Percentiles rank a stretch among this genome's conserved stretches.
These are phyloP conservation scores for Bacidia rubella DNA, from an alignment of 495 filamentous ascomycete species.

Conservation along the genomic window DNA sequence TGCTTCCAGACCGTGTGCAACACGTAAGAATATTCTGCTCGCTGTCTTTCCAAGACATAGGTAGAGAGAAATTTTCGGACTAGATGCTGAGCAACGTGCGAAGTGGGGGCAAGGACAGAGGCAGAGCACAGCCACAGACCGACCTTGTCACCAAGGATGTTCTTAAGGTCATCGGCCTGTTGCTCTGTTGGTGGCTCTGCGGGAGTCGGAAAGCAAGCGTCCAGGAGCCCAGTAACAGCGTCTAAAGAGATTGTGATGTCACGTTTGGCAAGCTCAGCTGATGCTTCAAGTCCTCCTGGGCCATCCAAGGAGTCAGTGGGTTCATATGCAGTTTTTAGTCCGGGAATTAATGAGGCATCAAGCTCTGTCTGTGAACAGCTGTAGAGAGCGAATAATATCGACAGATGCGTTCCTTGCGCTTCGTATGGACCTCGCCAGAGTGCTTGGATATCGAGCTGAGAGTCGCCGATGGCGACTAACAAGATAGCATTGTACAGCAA, in stretches of 20 bases:
- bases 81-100: conserved; percentile 43
- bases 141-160: conserved; percentile 53
- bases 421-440: conserved; percentile 91
- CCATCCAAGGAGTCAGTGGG: conserved; percentile 62
- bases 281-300: conserved; percentile 51
- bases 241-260: conserved; percentile 82
- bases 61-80: neutral
- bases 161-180: conserved; percentile 33
- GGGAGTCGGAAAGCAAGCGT: conserved; percentile 33
- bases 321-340: conserved; percentile 64
- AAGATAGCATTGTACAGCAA: conserved; percentile 63
- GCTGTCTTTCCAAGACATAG: conserved; percentile 36
- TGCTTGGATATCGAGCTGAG: conserved; percentile 57
- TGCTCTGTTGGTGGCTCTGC: conserved; percentile 25
- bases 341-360: conserved; percentile 69
- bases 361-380: conserved; percentile 55
- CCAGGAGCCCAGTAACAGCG: conserved; percentile 68
- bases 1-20: conserved; percentile 80
- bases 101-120: conserved; percentile 52
- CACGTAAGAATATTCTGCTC: conserved; percentile 58
- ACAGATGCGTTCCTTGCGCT: conserved; percentile 72
- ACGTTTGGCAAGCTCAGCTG: conserved; percentile 59
- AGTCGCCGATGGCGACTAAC: conserved; percentile 48
- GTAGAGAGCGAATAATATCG: conserved; percentile 73
- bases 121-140: conserved; percentile 71